These are phyloP conservation scores for Mycena kentingensis DNA, from an alignment of 768 basidiomycete genomes.

Conservation along the genomic window DNA sequence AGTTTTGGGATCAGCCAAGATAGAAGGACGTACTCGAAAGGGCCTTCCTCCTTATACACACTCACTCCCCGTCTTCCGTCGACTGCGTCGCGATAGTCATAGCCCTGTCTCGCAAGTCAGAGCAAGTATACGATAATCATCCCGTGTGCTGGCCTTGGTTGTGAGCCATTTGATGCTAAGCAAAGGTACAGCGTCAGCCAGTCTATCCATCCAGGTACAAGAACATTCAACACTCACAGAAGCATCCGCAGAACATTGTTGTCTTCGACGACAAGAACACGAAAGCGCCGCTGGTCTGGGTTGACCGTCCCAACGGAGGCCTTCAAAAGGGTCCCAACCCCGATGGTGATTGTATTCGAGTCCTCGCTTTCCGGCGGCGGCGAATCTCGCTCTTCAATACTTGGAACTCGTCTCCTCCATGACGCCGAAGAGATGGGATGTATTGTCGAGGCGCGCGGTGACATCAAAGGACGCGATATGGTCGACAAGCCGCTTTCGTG, in stretches of 20 bases:
- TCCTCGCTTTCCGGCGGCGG: slow-evolving; percentile 21
- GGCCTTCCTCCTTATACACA: slow-evolving; percentile 67
- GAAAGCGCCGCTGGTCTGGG: slow-evolving; percentile 45
- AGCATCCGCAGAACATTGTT: slow-evolving; percentile 83
- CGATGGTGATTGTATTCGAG: slow-evolving; percentile 51
- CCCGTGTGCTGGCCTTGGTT: slow-evolving; percentile 45
- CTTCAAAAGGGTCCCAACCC: slow-evolving; percentile 70
- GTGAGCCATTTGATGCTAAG: slow-evolving; percentile 64
- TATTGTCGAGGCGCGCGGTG: slow-evolving; percentile 52
- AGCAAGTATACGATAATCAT: slow-evolving; percentile 18
- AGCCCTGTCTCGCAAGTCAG: slow-evolving; percentile 47
- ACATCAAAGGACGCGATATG: slow-evolving; percentile 51
- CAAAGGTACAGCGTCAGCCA: slow-evolving; percentile 7
- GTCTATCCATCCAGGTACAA: slow-evolving; percentile 9
- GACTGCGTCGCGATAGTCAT: slow-evolving; percentile 74
- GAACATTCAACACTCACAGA: slow-evolving; percentile 56
- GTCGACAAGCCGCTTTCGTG: slow-evolving; percentile 40
- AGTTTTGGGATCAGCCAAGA: slow-evolving; percentile 7
- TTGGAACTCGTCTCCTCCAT: slow-evolving; percentile 38
- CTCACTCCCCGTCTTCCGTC: slow-evolving; percentile 87
- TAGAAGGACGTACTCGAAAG: slow-evolving; percentile 75
- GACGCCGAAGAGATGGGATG: slow-evolving; percentile 37
- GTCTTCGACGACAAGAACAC: slow-evolving; percentile 88
- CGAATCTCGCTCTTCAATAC: slow-evolving; percentile 38
- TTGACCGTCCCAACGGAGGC: slow-evolving; percentile 60